Percentiles rank a stretch among this genome's conserved stretches.
These are phyloP conservation scores for Scopulariopsis brevicaulis DNA, from an alignment of 2,329 filamentous ascomycete species.

Conservation along the genomic window DNA sequence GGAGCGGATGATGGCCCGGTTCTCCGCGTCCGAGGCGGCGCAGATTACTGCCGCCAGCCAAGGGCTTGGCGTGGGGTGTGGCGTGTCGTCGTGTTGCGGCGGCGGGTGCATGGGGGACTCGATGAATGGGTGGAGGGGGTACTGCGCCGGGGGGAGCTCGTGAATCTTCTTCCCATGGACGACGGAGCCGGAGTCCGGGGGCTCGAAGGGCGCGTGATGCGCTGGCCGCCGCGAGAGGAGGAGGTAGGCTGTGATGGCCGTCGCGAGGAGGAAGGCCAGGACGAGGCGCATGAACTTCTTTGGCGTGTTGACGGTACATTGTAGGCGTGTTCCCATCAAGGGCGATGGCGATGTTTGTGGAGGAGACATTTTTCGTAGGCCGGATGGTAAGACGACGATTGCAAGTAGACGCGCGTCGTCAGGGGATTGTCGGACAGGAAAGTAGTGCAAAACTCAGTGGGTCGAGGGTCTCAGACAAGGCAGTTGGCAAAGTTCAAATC, in stretches of 20 bases:
- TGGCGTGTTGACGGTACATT: background rate
- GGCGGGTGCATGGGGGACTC: slow-evolving; percentile 11
- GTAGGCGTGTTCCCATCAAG: background rate
- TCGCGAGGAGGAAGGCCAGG: background rate
- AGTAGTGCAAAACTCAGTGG: no score
- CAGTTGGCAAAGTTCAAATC: no score
- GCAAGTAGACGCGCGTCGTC: no score
- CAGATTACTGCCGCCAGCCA: slow-evolving; percentile 19
- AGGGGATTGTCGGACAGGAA: no score
- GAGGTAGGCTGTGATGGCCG: background rate
- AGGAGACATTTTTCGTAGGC: no score
- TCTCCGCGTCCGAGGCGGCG: slow-evolving; percentile 14
- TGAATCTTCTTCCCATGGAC: background rate
- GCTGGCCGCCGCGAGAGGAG: background rate
- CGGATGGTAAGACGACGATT: no score
- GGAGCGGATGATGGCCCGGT: slow-evolving; percentile 17
- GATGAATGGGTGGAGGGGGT: slow-evolving; percentile 13
- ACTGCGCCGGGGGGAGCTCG: background rate
- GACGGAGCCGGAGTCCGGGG: background rate
- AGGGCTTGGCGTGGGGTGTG: slow-evolving; percentile 5
- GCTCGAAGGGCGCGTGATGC: background rate
- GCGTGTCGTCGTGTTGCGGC: background rate
- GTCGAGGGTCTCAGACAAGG: no score
- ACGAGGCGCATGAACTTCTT: background rate
- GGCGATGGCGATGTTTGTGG: background rate